These are phyloP conservation scores for Ananas comosus DNA, from an alignment of 176 grass and related monocot species.

Conservation along the genomic window DNA sequence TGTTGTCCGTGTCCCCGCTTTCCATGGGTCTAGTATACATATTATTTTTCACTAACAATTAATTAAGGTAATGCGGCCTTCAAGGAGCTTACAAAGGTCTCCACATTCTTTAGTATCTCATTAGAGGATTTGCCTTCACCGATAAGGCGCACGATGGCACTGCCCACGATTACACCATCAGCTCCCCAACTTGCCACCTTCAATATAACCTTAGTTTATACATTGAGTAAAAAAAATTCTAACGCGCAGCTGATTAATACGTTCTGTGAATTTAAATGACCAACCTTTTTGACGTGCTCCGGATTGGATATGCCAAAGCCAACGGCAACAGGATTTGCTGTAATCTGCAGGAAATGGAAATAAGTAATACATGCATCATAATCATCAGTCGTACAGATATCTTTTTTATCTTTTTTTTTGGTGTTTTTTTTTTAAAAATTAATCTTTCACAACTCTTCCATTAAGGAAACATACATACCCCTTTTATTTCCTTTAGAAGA, in stretches of 20 bases:
- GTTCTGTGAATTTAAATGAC: neutral
- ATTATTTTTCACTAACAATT: too few relatives aligned
- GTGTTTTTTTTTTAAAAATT: neutral
- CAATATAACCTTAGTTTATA: neutral
- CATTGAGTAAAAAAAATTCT: neutral
- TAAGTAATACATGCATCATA: neutral
- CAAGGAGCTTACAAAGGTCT: neutral
- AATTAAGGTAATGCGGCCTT: conserved; percentile 1
- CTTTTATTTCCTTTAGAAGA: conserved; percentile 17
- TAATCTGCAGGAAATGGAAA: conserved; percentile 3
- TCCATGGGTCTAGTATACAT: too few relatives aligned
- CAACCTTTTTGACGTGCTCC: conserved; percentile 13
- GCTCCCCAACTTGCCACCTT: conserved; percentile 8
- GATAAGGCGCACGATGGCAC: conserved; percentile 4
- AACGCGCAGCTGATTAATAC: neutral
- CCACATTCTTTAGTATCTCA: neutral
- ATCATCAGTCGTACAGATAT: neutral
- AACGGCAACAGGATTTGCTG: conserved; percentile 12
- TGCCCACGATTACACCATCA: conserved; percentile 10
- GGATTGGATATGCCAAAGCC: conserved; percentile 24
- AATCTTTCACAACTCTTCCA: neutral
- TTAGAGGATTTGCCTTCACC: neutral
- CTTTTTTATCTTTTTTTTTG: neutral
- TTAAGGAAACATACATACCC: neutral
- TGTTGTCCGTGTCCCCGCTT: too few relatives aligned